Evolutionary conservation across 441 rosid genomes (phyloP), one percentile per base, ranked within the genome.

Genomic region (Eruca vesicaria): DNA sequence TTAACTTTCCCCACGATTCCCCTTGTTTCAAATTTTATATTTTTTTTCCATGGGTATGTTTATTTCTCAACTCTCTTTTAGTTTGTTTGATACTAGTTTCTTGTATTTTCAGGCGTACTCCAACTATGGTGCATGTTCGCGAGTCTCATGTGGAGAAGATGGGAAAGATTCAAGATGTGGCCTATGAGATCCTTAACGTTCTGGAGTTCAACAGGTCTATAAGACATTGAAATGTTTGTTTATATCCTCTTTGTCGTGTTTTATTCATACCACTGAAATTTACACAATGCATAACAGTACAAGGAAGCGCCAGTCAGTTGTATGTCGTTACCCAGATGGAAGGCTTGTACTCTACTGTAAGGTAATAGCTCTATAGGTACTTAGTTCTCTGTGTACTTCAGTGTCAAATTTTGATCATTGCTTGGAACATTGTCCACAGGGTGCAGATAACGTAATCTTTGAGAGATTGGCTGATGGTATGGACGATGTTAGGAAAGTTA

Each of bases 261-360:
- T 59, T 72, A 56, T 52, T 75, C 76, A 60, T 69, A 68, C 76
- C 81, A 57, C 84, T 65, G 33, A 80, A 33, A 68, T 76, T 62
- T 71, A 71, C 50, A 64, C 82, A 74, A 53, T 80, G 60, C 61
- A 6, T 73, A 84, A 29, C 84, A 96, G 99, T 86, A 92, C 97
- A 10, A 86, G 99, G 84, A 96, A 94, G 90, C 98, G 99, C 67
- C 98, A 94, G 82, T 96, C 99, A 74, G 98, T 96, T 82, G 95
- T 96, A 71, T 96, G 99, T 74, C 91, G 97, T 74, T 92, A 84
- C 82, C 87, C 95, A 41, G 87, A 94, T 86, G 98, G 98, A 29
- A 89, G 98, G 79, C 97, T 96, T 73, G 94, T 92, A 35, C 86
- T 96, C 69, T 96, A 96, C 85, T 90, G 96, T 85, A 96, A 96